Conservation (phyloP, 306 rosid genomes). For the Neltuma alba region DNA sequence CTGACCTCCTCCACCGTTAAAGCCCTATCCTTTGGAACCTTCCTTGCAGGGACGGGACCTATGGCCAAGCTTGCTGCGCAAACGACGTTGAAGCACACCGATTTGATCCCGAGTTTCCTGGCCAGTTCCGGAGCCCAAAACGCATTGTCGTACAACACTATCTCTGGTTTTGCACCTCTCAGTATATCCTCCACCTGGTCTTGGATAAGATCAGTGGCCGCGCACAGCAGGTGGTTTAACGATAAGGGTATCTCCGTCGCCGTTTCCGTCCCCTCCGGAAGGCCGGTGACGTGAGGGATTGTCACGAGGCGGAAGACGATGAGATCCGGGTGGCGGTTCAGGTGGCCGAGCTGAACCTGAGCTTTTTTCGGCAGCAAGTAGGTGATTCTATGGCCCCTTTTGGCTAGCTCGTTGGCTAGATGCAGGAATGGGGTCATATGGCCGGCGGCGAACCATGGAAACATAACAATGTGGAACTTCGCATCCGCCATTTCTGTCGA, state of each 20-base stretch:
- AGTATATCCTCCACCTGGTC: constrained; percentile 33
- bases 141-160: constrained; percentile 49
- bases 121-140: constrained; percentile 49
- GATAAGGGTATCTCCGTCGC: constrained; percentile 47
- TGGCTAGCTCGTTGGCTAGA: constrained; percentile 56
- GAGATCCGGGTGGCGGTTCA: constrained; percentile 42
- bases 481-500: constrained; percentile 12
- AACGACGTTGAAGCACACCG: constrained; percentile 45
- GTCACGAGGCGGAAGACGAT: constrained; percentile 39
- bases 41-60: constrained; percentile 33
- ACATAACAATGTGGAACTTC: constrained; percentile 44
- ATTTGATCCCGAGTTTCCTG: constrained; percentile 25
- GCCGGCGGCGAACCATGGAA: constrained; percentile 65
- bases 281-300: constrained; percentile 48
- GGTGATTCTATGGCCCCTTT: constrained; percentile 45
- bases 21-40: constrained; percentile 27
- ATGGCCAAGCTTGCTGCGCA: constrained; percentile 45
- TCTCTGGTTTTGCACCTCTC: constrained; percentile 26
- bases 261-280: constrained; percentile 47
- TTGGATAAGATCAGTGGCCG: constrained; percentile 44
- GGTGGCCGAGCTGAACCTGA: constrained; percentile 27
- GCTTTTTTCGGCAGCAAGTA: constrained; percentile 49
- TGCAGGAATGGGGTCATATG: constrained; percentile 62
- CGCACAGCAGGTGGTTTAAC: constrained; percentile 22
- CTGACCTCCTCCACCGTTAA: constrained; percentile 47